A percentile compares a stretch with the other conserved stretches of the same genome.
phyloP scores from a whole-genome alignment of 2,329 filamentous ascomycete species.

The Thermochaetoides dissita region DNA sequence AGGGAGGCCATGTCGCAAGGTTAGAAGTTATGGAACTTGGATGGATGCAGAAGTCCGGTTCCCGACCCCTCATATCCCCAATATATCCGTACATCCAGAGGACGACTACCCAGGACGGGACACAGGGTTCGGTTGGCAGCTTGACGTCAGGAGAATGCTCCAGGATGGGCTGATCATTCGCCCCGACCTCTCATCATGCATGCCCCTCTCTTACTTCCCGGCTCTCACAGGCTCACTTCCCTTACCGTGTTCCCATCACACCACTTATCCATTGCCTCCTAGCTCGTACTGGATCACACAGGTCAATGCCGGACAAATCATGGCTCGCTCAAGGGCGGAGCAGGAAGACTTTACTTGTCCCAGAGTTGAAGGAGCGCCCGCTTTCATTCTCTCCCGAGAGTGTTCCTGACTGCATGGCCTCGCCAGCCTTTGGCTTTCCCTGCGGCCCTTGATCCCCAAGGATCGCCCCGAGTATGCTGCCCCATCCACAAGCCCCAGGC shows the following conservation, averaged over 20 bases:
- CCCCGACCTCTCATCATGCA: too few relatives aligned
- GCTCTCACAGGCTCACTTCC: background rate
- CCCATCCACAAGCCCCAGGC: constrained; percentile 7
- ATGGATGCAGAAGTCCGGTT: background rate
- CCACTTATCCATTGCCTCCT: background rate
- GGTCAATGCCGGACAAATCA: too few relatives aligned
- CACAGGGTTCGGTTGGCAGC: too few relatives aligned
- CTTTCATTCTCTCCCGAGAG: constrained; percentile 8
- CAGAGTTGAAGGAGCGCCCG: constrained; percentile 6
- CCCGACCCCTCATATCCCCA: too few relatives aligned
- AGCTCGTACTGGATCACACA: too few relatives aligned
- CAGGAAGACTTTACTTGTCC: constrained; percentile 3
- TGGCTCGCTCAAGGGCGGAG: constrained; percentile 1
- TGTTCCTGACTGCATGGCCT: constrained; percentile 8
- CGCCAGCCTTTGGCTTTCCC: constrained; percentile 2
- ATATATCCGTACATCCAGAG: too few relatives aligned
- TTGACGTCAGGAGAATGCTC: constrained; percentile 7
- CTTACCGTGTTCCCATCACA: background rate
- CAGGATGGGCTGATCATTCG: background rate
- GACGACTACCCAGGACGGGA: too few relatives aligned
- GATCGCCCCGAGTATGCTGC: constrained; percentile 2
- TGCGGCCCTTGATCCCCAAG: constrained; percentile 3
- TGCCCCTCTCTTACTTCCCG: too few relatives aligned
- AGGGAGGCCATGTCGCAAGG: too few relatives aligned
- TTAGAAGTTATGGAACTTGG: too few relatives aligned